Conservation (phyloP, 306 rosid genomes). For the Trifolium subterraneum region DNA sequence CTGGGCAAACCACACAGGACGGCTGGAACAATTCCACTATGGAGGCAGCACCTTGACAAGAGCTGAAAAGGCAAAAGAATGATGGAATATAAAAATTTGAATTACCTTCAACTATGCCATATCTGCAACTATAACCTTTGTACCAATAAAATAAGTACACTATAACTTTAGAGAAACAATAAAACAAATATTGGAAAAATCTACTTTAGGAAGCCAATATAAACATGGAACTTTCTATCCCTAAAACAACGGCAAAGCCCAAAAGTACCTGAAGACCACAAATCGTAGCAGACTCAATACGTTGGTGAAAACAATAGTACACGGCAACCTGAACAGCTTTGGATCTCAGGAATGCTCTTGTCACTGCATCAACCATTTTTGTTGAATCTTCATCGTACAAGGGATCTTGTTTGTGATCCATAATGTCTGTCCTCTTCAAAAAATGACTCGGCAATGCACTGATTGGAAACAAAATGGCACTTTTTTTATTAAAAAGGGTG, state of each 20-base stretch:
- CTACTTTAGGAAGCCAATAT: slow-evolving; percentile 12
- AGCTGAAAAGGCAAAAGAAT: slow-evolving; percentile 62
- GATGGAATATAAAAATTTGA: slow-evolving; percentile 18
- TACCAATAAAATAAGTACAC: slow-evolving; percentile 20
- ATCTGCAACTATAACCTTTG: slow-evolving; percentile 18
- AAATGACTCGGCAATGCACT: slow-evolving; percentile 64
- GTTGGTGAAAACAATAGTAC: slow-evolving; percentile 85
- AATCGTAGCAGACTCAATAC: slow-evolving; percentile 72
- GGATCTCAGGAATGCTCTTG: slow-evolving; percentile 75
- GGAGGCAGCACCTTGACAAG: slow-evolving; percentile 79
- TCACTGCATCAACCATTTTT: slow-evolving; percentile 72
- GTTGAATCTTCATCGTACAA: slow-evolving; percentile 60
- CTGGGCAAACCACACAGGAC: slow-evolving; percentile 89
- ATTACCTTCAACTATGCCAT: slow-evolving; percentile 1
- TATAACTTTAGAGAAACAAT: slow-evolving; percentile 17
- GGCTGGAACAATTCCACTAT: slow-evolving; percentile 69
- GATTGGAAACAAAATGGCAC: slow-evolving; percentile 68
- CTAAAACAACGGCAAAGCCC: slow-evolving; percentile 10
- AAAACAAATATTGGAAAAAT: not conserved
- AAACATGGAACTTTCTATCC: slow-evolving; percentile 14
- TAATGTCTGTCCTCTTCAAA: slow-evolving; percentile 51
- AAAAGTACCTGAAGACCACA: slow-evolving; percentile 80
- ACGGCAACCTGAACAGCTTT: slow-evolving; percentile 85
- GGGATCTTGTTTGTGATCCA: slow-evolving; percentile 60
- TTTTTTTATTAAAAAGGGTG: slow-evolving; percentile 56